phyloP scores from a whole-genome alignment of 257 asterid species.

The Ocimum tenuiflorum region DNA sequence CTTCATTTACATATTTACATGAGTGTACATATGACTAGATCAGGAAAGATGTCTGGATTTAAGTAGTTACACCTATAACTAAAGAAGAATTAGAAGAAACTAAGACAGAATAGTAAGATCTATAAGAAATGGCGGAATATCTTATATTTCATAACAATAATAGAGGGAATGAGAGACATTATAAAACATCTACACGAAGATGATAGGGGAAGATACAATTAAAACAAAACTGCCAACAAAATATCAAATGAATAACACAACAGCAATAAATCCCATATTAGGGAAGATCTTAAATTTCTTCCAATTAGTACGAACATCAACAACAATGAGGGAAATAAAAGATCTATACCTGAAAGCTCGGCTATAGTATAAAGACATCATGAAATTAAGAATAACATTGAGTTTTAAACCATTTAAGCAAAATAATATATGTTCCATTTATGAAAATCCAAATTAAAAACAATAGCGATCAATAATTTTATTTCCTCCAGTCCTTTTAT shows the following conservation, averaged over 20 bases:
- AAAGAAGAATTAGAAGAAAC: background rate
- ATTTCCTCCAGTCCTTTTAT: background rate
- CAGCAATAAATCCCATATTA: background rate
- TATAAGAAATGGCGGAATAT: background rate
- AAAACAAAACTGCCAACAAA: background rate
- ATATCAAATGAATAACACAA: background rate
- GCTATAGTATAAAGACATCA: background rate
- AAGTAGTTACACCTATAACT: background rate
- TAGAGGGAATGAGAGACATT: background rate
- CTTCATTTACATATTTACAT: background rate
- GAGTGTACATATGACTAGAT: background rate
- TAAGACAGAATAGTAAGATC: background rate
- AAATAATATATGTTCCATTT: background rate
- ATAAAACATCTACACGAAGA: background rate
- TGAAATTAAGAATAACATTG: background rate
- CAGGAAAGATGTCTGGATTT: background rate
- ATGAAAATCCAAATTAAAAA: background rate
- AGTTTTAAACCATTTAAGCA: background rate
- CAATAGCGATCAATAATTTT: background rate
- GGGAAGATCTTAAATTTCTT: background rate
- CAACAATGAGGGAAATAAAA: conserved; percentile 3
- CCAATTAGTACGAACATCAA: background rate
- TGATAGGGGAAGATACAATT: background rate
- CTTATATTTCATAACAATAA: background rate
- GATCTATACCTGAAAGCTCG: background rate